Evolutionary conservation across 192 early-diverging fungal genomes (phyloP), one percentile per base, ranked within the genome.

Genomic region (Coemansia sp.): DNA sequence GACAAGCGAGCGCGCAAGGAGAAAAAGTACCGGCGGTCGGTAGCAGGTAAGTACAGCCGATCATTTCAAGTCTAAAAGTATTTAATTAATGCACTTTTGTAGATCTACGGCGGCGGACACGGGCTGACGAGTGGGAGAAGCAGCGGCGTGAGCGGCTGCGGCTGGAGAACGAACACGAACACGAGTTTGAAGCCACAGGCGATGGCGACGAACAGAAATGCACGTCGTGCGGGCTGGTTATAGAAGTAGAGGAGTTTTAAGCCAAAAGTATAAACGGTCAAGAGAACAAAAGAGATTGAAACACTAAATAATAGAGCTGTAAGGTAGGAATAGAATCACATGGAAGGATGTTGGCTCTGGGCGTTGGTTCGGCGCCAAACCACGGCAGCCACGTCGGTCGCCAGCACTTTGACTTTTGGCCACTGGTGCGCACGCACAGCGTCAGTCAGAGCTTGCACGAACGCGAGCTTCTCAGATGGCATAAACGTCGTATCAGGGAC

Each of bases 1-100:
- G 88, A 92, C 27, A 97, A 96, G 72, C 88, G 88, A 52, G 71
- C 75, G 14, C 85, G 87, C 50, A 94, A 97, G 57, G 93, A 94
- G 50, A 87, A 87, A 57, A 92, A 93, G 67, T 94, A 92, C 69
- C 87, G 89, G 63, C 81, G 83, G 22, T 92, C 92, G 27, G 65
- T 98, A 14, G 75, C 76, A 45, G 61, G 50, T 62, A 62, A 53
- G 61, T 85, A 50, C 4, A 29, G 27, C 27, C 4, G 32, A 35
- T 35, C 32, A 7, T 0, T 35, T 8, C 1, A 35, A 9, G 9
- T 9, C 32, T 35, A 27, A 27, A 2, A 27, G 8, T 9, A 9
- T 35, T 9, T 35, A 9, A 4, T 35, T 35, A 35, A 35, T 35
- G 32, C 32, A 35, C 1, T 9, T 2, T 5, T 53, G 52, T 75